Conservation (phyloP, 805 yeast species). For the Candida xyloterini region DNA sequence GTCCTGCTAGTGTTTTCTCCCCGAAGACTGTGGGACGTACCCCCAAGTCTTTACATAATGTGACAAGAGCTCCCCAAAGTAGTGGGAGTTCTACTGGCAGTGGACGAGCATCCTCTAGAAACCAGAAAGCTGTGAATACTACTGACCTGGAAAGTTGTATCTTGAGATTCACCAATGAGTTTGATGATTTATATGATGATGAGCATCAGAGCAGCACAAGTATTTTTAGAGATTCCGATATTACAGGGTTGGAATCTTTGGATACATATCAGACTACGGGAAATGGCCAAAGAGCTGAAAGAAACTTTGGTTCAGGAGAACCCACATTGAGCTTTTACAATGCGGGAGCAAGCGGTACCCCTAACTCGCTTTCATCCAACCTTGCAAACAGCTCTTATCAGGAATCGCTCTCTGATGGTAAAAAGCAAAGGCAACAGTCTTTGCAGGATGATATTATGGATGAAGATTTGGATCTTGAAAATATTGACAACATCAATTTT, state of each 20-base stretch:
- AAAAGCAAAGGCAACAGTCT: background rate
- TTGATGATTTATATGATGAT: conserved; percentile 36
- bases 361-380: background rate
- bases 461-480: conserved; percentile 28
- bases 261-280: background rate
- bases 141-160: conserved; percentile 41
- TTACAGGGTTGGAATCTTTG: background rate
- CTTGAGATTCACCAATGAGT: conserved; percentile 38
- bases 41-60: conserved; percentile 14
- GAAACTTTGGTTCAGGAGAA: background rate
- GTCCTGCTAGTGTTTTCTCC: conserved; percentile 11
- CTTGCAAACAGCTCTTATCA: background rate
- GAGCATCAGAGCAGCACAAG: conserved; percentile 25
- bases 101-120: conserved; percentile 20
- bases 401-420: background rate
- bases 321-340: background rate
- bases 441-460: conserved; percentile 23
- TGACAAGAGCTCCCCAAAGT: conserved; percentile 3
- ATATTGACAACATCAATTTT: conserved; percentile 28
- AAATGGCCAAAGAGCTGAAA: background rate
- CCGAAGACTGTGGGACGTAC: conserved; percentile 11
- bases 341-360: background rate
- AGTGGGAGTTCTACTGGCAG: conserved; percentile 15
- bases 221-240: conserved; percentile 27
- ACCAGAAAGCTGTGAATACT: conserved; percentile 34